Conservation (phyloP, 192 early-diverging fungal species). For the Funneliformis mosseae region DNA sequence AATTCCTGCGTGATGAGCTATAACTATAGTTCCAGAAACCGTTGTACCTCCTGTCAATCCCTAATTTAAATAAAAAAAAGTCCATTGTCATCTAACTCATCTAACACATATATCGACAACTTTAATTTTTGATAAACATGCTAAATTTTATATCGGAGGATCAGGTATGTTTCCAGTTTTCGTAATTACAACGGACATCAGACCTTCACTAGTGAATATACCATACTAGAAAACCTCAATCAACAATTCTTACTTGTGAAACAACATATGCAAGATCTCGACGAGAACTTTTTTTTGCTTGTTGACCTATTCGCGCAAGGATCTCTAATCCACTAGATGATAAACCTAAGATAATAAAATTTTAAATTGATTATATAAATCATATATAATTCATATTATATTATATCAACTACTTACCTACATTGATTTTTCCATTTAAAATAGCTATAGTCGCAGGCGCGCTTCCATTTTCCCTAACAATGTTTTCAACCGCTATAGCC, state of each 20-base stretch:
- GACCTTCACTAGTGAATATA: no score
- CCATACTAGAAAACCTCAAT: no score
- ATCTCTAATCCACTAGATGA: slow-evolving; percentile 57
- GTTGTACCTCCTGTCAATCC: slow-evolving; percentile 84
- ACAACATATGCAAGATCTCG: slow-evolving; percentile 82
- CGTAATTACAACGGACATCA: no score
- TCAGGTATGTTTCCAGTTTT: no score
- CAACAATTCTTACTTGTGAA: slow-evolving; percentile 49
- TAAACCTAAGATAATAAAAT: slow-evolving; percentile 50
- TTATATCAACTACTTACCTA: slow-evolving; percentile 53
- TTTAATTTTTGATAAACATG: no score
- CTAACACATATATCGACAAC: background rate
- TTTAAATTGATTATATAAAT: background rate
- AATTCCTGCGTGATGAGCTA: slow-evolving; percentile 85
- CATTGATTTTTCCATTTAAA: slow-evolving; percentile 79
- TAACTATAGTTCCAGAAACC: slow-evolving; percentile 89
- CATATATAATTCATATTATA: background rate
- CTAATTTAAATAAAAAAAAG: slow-evolving; percentile 31
- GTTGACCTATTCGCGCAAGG: slow-evolving; percentile 61
- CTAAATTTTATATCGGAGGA: no score
- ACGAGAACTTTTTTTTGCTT: slow-evolving; percentile 79
- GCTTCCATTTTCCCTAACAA: slow-evolving; percentile 71
- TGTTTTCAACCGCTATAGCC: slow-evolving; percentile 77
- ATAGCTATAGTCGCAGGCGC: slow-evolving; percentile 91
- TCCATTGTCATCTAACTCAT: background rate